Evolutionary conservation across 2,329 filamentous ascomycete species (phyloP).

Genomic region (Fusarium metavorans): DNA sequence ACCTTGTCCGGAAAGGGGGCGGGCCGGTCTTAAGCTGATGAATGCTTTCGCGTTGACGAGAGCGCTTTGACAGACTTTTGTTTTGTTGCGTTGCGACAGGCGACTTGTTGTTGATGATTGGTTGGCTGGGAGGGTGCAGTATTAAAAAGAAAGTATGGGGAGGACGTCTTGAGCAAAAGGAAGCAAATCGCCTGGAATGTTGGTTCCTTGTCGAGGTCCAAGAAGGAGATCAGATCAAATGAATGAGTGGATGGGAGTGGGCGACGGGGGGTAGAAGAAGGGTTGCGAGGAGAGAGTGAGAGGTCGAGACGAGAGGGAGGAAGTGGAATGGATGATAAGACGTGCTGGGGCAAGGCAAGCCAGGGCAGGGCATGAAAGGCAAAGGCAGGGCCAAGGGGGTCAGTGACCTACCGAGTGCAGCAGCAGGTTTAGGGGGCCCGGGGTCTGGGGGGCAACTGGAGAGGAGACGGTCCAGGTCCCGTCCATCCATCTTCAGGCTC

Average conservation of each 20-base stretch:
- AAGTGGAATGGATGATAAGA: slow-evolving; percentile 35
- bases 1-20: slow-evolving; percentile 33
- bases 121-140: slow-evolving; percentile 4
- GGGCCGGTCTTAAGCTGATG: slow-evolving; percentile 6
- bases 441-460: not conserved
- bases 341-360: slow-evolving; percentile 7
- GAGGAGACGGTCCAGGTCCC: not conserved
- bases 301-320: slow-evolving; percentile 26
- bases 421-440: not conserved
- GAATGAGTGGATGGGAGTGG: slow-evolving; percentile 39
- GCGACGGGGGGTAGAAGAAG: slow-evolving; percentile 44
- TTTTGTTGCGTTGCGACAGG: slow-evolving; percentile 11
- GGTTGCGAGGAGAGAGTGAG: slow-evolving; percentile 23
- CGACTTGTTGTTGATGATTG: slow-evolving; percentile 5
- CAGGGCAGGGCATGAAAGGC: not conserved
- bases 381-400: slow-evolving; percentile 3
- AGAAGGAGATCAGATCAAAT: slow-evolving; percentile 42
- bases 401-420: slow-evolving; percentile 14
- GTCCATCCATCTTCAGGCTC: not conserved
- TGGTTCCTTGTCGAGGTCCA: slow-evolving; percentile 41
- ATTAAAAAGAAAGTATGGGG: slow-evolving; percentile 41
- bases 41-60: not conserved
- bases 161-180: slow-evolving; percentile 34
- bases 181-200: slow-evolving; percentile 44
- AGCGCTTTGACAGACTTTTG: slow-evolving; percentile 3